Conservation (phyloP, 257 asterid species). For the Lantana camara region DNA sequence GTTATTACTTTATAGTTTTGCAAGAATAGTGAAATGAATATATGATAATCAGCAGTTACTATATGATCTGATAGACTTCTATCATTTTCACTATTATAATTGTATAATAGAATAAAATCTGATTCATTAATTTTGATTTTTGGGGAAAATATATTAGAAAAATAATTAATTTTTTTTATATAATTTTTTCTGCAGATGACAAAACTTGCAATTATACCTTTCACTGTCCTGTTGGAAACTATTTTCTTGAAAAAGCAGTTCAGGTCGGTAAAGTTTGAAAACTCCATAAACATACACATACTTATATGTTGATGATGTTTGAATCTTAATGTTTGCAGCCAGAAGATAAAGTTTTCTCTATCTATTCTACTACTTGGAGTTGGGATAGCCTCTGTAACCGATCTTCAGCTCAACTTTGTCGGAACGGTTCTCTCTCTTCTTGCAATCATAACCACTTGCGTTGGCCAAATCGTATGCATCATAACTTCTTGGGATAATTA, state of each 20-base stretch:
- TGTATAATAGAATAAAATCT: no score
- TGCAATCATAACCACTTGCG: slow-evolving; percentile 87
- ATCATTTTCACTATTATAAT: no score
- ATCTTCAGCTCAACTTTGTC: slow-evolving; percentile 87
- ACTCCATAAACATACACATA: no score
- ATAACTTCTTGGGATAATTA: no score
- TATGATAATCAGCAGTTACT: background rate
- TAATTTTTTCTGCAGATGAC: slow-evolving; percentile 64
- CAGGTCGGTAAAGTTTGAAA: slow-evolving; percentile 44
- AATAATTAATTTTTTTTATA: background rate
- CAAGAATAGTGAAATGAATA: background rate
- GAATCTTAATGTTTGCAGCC: slow-evolving; percentile 47
- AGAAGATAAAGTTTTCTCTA: slow-evolving; percentile 68
- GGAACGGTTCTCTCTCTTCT: slow-evolving; percentile 79
- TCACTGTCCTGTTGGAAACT: slow-evolving; percentile 82
- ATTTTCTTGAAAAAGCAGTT: slow-evolving; percentile 78
- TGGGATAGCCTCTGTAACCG: slow-evolving; percentile 87
- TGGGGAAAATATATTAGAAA: no score
- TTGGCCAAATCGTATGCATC: slow-evolving; percentile 81
- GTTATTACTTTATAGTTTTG: background rate
- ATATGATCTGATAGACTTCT: background rate
- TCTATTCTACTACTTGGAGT: slow-evolving; percentile 71
- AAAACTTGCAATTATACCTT: slow-evolving; percentile 91
- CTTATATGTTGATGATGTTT: background rate
- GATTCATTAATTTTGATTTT: no score